A percentile compares a stretch with the other conserved stretches of the same genome.
phyloP scores from a whole-genome alignment of 2,329 filamentous ascomycete species.

The Aspergillus fischeri region DNA sequence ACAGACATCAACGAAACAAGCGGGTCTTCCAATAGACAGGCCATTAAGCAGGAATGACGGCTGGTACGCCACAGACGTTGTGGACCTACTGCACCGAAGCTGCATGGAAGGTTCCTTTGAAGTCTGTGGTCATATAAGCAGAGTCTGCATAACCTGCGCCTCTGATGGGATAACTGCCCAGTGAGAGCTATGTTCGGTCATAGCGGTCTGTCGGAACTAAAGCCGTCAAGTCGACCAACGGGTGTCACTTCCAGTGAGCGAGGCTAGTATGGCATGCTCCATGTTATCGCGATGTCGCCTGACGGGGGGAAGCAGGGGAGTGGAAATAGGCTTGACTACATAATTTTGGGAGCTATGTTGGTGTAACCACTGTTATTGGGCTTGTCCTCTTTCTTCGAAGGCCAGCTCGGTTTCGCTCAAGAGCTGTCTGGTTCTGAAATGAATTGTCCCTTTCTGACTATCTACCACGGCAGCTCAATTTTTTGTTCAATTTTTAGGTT shows the following conservation, averaged over 20 bases:
- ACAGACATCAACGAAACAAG: not conserved
- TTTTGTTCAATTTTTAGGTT: not conserved
- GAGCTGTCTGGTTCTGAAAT: not conserved
- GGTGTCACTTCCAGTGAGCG: conserved; percentile 14
- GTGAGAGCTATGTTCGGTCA: conserved; percentile 1
- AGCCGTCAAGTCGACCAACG: conserved; percentile 6
- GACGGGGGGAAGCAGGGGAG: conserved; percentile 4
- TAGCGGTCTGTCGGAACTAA: conserved; percentile 14
- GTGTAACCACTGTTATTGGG: not conserved
- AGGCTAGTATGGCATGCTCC: conserved; percentile 4
- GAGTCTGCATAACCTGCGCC: conserved; percentile 6
- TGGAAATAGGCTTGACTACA: conserved; percentile 3
- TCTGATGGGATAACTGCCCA: not conserved
- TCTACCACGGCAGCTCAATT: not conserved
- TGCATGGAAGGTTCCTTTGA: conserved; percentile 31
- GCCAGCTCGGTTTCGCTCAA: not conserved
- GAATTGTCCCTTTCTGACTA: not conserved
- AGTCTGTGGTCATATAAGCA: conserved; percentile 2
- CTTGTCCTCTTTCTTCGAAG: not conserved
- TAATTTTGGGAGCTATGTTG: not conserved
- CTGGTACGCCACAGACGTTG: conserved; percentile 15
- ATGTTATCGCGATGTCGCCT: conserved; percentile 9
- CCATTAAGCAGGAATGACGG: conserved; percentile 1
- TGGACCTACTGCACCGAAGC: conserved; percentile 28
- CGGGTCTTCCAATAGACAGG: not conserved